Base-by-base conservation (phyloP, 2,329 filamentous ascomycete genomes). In the Penicillium sp. region DNA sequence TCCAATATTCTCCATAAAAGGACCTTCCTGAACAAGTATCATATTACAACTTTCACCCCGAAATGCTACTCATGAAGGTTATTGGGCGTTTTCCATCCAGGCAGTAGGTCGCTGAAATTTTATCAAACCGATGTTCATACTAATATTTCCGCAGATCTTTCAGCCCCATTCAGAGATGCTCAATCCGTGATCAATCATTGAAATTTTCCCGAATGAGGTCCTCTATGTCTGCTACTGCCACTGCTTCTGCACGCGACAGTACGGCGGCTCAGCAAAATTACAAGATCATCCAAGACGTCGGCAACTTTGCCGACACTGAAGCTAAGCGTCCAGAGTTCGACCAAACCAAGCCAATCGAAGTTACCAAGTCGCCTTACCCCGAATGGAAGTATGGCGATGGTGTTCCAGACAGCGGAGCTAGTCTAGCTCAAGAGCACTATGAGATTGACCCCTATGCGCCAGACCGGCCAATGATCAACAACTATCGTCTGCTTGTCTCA, bases 401-500 rank as follows among this genome's bases (percentile, higher is more conserved):
- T 2, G 58, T 63, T 0, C 57, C 59, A 7, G 45, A 61, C 13
- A 58, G 59, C 32, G 47, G 51, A 10, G 36, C 51, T 11, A 59
- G 51, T 27, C 35, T 58, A 10, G 35, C 40, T 3, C 52, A 57
- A 39, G 50, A 52, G 62, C 70, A 71, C n/a, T 66, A 91, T 60
- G 76, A 85, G 66, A 94, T 96, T 64, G 87, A 95, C 72, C 91
- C 91, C 0, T 86, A 91, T 70, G 85, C 80, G 41, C 74, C 83
- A 16, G 88, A 84, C 46, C 82, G 91, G 0, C 81, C 84, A 0
- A 75, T 84, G 0, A 76, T 79, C 3, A 84, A 83, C 77, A 96
- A 96, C 79, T 96, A 96, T 82, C 95, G 94, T 72, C 83, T 96
- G 6, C 80, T 96, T 57, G 94, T 96, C 71, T 89, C 84, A 9